Evolutionary conservation across 1,284 basidiomycete genomes (phyloP), one percentile per base, ranked within the genome.

Genomic region (Rhodotorula sp.): DNA sequence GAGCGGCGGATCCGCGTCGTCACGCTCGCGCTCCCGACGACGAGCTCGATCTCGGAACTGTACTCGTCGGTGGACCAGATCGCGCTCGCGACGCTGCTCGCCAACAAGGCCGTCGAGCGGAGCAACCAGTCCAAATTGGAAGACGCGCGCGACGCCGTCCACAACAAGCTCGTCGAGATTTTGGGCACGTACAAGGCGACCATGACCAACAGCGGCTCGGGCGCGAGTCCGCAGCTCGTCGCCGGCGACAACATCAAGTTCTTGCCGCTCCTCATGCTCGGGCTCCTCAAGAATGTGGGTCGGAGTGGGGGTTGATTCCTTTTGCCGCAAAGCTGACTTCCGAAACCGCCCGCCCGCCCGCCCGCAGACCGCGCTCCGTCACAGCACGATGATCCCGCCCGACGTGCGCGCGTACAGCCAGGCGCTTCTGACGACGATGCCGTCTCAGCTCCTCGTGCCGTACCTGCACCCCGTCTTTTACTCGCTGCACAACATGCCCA

Each of bases 51-150:
- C 60, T 93, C 93, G 0, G 95, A 99, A 81, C 83, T 99, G 52
- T 99, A 94, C 81, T 92, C 92, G 0, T 94, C 92, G 1, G 95
- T 92, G 7, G 97, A 99, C 79, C 94, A 98, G 80, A 84, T 95
- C 52, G 95, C 95, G 2, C 88, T 99, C 71, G 88, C 89, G 10
- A 93, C 93, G 0, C 86, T 93, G 59, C 85, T 97, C 62, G 91
- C 95, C 50, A 95, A 97, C 85, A 99, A 99, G 84, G 95, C 94
- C 12, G 95, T 99, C 55, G 97, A 99, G 82, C 88, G 93, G 73
- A 89, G 89, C 8, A 86, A 95, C 79, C 89, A 93, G 80, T 79
- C 82, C 63, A 93, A 93, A 79, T 84, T 99, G 45, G 95, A 99
- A 81, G 95, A 99, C 79, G 91, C 91, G 26, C 86, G 97, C 56